These are phyloP conservation scores for Pilatotrama ljubarskyi DNA, from an alignment of 768 basidiomycete genomes.

Conservation along the genomic window DNA sequence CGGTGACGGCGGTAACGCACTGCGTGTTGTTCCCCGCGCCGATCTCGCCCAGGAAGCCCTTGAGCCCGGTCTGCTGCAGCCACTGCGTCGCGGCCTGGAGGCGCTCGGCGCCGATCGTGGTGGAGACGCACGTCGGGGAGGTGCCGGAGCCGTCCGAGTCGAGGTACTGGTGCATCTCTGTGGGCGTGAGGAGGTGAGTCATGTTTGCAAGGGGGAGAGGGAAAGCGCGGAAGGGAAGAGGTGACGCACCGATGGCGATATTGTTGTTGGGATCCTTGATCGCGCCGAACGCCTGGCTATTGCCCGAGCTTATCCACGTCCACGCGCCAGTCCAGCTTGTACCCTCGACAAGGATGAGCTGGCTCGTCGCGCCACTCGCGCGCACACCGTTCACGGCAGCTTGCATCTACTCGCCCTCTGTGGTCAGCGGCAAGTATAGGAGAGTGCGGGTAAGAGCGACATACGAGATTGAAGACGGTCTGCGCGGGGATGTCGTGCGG, in stretches of 20 bases:
- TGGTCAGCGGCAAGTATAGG: constrained; percentile 4
- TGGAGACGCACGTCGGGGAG: constrained; percentile 51
- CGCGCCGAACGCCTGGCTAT: constrained; percentile 48
- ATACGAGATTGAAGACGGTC: constrained; percentile 52
- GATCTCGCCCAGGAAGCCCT: constrained; percentile 66
- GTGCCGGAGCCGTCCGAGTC: constrained; percentile 65
- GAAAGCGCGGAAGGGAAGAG: background rate
- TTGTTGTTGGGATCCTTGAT: constrained; percentile 64
- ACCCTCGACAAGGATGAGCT: constrained; percentile 43
- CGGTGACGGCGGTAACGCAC: constrained; percentile 51
- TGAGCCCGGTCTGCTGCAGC: constrained; percentile 58
- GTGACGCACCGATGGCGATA: constrained; percentile 49
- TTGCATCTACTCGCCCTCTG: constrained; percentile 44
- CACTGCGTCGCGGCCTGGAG: constrained; percentile 55
- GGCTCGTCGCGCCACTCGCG: constrained; percentile 53
- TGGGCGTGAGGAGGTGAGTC: background rate
- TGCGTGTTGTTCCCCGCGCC: constrained; percentile 46
- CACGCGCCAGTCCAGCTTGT: constrained; percentile 59
- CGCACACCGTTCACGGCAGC: constrained; percentile 68
- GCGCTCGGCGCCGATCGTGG: constrained; percentile 60
- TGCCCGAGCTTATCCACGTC: constrained; percentile 62
- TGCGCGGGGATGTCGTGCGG: constrained; percentile 57
- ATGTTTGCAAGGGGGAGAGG: background rate
- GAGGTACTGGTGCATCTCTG: constrained; percentile 73
- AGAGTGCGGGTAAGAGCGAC: constrained; percentile 14